Base-by-base conservation (phyloP, 202 grass and related monocot genomes). In the Carex arenaria region DNA sequence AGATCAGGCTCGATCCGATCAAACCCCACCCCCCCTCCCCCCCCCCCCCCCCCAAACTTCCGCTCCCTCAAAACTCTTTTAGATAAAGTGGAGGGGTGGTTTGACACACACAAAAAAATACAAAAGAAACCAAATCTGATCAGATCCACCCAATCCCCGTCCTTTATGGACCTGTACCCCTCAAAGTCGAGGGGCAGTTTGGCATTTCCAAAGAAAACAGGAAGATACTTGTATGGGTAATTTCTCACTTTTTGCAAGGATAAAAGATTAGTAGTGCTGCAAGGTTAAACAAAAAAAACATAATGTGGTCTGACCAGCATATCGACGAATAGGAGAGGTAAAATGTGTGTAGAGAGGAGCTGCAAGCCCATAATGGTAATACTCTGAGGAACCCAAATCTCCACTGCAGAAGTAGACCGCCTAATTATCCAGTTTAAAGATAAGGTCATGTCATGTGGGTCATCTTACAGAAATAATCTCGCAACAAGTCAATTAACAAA, bases 351-450 rank as follows among this genome's bases (percentile, higher is more conserved):
- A 98, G 42, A 95, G 86, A 89, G 89, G 76, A 89, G 96, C 85
- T 55, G 96, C 96, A 75, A 98, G 88, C 55, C 96, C 96, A 64
- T 98, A 98, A 90, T 98, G 96, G 67, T 83, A 86, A 88, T 93
- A 95, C 85, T 98, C 96, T 28, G 96, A 92, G 52, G 85, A 86
- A 79, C 68, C 89, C 79, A 98, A 93, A 90, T 95, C 96, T 92
- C 93, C 93, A 84, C 96, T 98, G 81, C 93, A 93, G 84, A 98
- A 98, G 83, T 98, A 98, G 75, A 98, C 89, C 3, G 96, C 96
- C 96, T 98, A 89, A 78, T 78, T 86, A 89, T 89, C 83, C 60
- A 65, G 77, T 18, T 87, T 56, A 61, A 45, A 63, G 51, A 79
- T 87, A 75, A 83, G 47, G 85, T 85, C 22, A 26, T 79, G 53